Evolutionary conservation across 2,329 filamentous ascomycete genomes (phyloP).

Genomic region (Dactylellina sp.): DNA sequence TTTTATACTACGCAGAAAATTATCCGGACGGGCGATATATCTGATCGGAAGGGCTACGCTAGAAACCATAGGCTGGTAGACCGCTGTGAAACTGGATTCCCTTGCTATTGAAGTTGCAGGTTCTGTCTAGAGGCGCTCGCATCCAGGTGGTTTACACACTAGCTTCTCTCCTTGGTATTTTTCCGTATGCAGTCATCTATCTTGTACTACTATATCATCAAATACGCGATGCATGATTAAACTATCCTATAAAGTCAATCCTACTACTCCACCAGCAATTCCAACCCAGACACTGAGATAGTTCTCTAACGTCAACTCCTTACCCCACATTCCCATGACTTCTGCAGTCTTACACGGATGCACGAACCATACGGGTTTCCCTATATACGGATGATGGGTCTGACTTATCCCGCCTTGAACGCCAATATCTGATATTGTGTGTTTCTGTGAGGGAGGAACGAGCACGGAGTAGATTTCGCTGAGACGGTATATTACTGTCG

Average conservation of each 20-base stretch:
- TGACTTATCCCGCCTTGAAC: conserved; percentile 48
- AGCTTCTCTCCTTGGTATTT: too few relatives aligned
- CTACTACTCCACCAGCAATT: conserved; percentile 82
- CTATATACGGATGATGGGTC: conserved; percentile 81
- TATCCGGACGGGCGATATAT: too few relatives aligned
- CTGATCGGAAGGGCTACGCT: too few relatives aligned
- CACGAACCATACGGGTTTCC: conserved; percentile 84
- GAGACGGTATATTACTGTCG: conserved; percentile 15
- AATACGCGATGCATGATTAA: too few relatives aligned
- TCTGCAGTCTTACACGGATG: conserved; percentile 92
- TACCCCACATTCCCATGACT: conserved; percentile 73
- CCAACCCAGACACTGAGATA: conserved; percentile 92
- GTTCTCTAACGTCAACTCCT: conserved; percentile 67
- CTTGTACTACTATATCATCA: too few relatives aligned
- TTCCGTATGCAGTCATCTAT: neutral
- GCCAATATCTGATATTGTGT: conserved; percentile 7
- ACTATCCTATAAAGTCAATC: conserved; percentile 77
- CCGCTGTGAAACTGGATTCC: too few relatives aligned
- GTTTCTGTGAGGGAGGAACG: conserved; percentile 35
- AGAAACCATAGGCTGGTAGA: too few relatives aligned
- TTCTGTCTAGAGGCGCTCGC: too few relatives aligned
- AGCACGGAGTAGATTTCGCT: conserved; percentile 52
- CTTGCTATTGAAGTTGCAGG: too few relatives aligned
- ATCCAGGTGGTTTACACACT: too few relatives aligned
- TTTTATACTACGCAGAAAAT: neutral